Evolutionary conservation across 1,284 basidiomycete species (phyloP).

Genomic region (Leccinum pachyderme): DNA sequence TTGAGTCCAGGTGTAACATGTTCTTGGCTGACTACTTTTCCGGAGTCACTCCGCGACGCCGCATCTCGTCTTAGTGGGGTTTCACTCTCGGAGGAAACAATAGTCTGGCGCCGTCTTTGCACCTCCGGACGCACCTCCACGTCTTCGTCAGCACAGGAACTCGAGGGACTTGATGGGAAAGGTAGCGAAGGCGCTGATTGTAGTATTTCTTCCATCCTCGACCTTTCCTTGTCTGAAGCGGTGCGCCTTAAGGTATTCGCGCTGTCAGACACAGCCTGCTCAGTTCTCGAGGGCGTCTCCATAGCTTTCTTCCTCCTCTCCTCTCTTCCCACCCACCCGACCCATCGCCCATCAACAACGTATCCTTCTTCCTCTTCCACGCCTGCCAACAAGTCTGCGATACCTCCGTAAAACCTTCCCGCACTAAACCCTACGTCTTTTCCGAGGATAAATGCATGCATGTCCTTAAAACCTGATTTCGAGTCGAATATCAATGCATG

Average conservation of each 20-base stretch:
- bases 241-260: conserved; percentile 10
- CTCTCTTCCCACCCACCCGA: conserved; percentile 15
- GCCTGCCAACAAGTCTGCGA: conserved; percentile 71
- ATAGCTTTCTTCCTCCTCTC: conserved; percentile 14
- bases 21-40: not conserved
- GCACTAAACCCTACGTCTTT: conserved; percentile 86
- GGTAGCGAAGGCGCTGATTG: conserved; percentile 5
- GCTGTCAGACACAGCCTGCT: conserved; percentile 1
- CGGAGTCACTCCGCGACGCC: not conserved
- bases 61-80: not conserved
- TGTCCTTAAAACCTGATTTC: conserved; percentile 27
- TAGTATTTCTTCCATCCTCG: conserved; percentile 28
- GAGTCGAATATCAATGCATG: not conserved
- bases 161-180: conserved; percentile 4
- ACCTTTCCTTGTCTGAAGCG: conserved; percentile 27
- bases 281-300: conserved; percentile 1
- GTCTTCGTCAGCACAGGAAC: conserved; percentile 5
- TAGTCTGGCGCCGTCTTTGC: not conserved
- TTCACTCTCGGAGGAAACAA: not conserved
- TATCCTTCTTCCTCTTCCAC: conserved; percentile 56
- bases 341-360: conserved; percentile 22
- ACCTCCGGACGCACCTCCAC: not conserved
- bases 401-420: conserved; percentile 83
- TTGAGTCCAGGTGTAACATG: not conserved
- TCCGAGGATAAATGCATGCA: conserved; percentile 83